These are phyloP conservation scores for Aspergillus taichungensis DNA, from an alignment of 495 filamentous ascomycete species.

Conservation along the genomic window DNA sequence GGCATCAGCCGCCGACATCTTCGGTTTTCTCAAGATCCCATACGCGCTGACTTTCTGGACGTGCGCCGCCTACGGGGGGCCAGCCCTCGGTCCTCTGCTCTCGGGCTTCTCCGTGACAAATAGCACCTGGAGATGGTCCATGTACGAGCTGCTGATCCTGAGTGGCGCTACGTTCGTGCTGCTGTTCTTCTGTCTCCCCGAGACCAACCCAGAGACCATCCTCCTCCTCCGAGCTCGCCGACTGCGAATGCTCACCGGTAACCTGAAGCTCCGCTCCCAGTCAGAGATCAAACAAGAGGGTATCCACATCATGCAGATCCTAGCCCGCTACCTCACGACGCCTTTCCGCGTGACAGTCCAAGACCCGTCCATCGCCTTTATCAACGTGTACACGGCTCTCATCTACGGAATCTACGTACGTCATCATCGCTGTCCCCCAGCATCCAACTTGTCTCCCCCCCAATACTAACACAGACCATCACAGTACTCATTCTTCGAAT, in stretches of 20 bases:
- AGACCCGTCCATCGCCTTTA: background rate
- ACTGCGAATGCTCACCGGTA: conserved; percentile 32
- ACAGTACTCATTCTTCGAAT: conserved; percentile 50
- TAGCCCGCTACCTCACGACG: conserved; percentile 3
- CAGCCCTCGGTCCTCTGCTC: conserved; percentile 35
- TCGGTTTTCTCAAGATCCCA: conserved; percentile 14
- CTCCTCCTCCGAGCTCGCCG: conserved; percentile 44
- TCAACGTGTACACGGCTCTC: conserved; percentile 15
- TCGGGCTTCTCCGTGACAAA: conserved; percentile 29
- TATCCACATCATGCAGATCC: conserved; percentile 16
- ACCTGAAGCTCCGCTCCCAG: conserved; percentile 21
- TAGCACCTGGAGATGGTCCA: conserved; percentile 40
- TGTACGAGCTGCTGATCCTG: conserved; percentile 43
- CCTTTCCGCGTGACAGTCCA: conserved; percentile 4
- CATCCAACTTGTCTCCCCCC: conserved; percentile 45
- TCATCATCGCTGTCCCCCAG: conserved; percentile 40
- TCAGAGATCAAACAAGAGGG: conserved; percentile 29
- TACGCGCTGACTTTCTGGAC: conserved; percentile 31
- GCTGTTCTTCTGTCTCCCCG: conserved; percentile 46
- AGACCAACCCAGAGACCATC: conserved; percentile 50
- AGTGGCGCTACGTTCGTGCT: conserved; percentile 35
- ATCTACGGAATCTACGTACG: conserved; percentile 30
- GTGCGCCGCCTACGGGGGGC: conserved; percentile 27
- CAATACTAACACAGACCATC: conserved; percentile 45
- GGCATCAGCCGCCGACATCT: conserved; percentile 28